phyloP scores from a whole-genome alignment of 352 stramenopile species.

The Phytopythium oedochilum region DNA sequence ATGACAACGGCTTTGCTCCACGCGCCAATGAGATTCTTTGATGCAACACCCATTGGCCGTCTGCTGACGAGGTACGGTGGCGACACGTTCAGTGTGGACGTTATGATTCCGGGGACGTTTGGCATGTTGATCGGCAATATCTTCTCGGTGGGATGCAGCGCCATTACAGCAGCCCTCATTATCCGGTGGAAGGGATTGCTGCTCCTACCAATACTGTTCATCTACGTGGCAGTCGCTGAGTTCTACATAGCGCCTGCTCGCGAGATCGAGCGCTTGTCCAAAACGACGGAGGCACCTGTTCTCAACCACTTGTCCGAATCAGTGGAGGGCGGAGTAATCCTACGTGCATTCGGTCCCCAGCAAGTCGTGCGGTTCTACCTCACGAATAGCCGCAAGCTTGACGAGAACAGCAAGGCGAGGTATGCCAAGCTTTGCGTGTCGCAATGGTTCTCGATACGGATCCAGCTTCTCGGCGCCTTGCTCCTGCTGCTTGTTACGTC shows the following conservation, averaged over 20 bases:
- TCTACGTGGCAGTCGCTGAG: constrained; percentile 62
- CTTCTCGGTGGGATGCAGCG: constrained; percentile 67
- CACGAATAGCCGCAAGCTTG: constrained; percentile 26
- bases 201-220: constrained; percentile 68
- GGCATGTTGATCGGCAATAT: constrained; percentile 58
- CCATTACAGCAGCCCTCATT: constrained; percentile 76
- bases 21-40: constrained; percentile 91
- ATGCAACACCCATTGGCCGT: constrained; percentile 86
- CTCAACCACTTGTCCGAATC: constrained; percentile 49
- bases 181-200: constrained; percentile 83
- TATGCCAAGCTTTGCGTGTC: constrained; percentile 32
- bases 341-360: constrained; percentile 49
- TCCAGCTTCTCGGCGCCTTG: constrained; percentile 78
- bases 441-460: constrained; percentile 45
- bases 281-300: constrained; percentile 40
- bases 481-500: constrained; percentile 73
- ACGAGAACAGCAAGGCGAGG: constrained; percentile 38
- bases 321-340: constrained; percentile 36
- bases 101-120: constrained; percentile 52
- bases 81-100: constrained; percentile 90
- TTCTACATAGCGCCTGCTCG: constrained; percentile 49
- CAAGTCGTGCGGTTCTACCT: constrained; percentile 34
- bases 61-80: constrained; percentile 90
- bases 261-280: constrained; percentile 44
- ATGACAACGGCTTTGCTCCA: constrained; percentile 83